Percentiles rank a stretch among this genome's conserved stretches.
phyloP scores from a whole-genome alignment of 148 eudicot species.

The Pharnaceum exiguum region DNA sequence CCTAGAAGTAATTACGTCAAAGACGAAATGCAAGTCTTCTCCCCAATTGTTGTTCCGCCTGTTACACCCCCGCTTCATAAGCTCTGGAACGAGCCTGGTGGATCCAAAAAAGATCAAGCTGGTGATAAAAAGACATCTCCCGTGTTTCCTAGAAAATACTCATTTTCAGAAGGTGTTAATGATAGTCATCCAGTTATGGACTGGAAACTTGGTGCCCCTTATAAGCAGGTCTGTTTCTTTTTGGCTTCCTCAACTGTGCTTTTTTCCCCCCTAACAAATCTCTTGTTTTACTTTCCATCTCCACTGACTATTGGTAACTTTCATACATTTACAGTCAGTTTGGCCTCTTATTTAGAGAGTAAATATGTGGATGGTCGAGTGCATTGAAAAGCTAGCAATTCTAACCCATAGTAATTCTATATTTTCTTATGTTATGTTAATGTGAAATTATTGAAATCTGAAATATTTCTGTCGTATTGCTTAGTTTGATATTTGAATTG shows the following conservation, averaged over 20 bases:
- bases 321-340: too few relatives aligned
- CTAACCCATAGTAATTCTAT: too few relatives aligned
- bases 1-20: constrained; percentile 58
- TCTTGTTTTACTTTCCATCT: too few relatives aligned
- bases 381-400: too few relatives aligned
- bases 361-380: too few relatives aligned
- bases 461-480: too few relatives aligned
- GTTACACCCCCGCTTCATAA: constrained; percentile 77
- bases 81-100: constrained; percentile 61
- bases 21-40: constrained; percentile 98
- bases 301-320: too few relatives aligned
- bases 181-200: constrained; percentile 54
- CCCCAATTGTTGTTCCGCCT: constrained; percentile 91
- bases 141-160: constrained; percentile 50
- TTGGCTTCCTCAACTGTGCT: neutral
- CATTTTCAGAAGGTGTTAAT: constrained; percentile 38
- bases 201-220: constrained; percentile 56
- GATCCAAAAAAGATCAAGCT: constrained; percentile 42
- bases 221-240: constrained; percentile 63
- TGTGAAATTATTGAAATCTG: too few relatives aligned
- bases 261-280: too few relatives aligned
- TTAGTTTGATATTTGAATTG: too few relatives aligned
- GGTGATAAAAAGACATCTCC: constrained; percentile 50
- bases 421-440: too few relatives aligned
- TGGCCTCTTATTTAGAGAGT: too few relatives aligned